Conservation (phyloP, 768 basidiomycete species). For the Rhodotorula diobovata region DNA sequence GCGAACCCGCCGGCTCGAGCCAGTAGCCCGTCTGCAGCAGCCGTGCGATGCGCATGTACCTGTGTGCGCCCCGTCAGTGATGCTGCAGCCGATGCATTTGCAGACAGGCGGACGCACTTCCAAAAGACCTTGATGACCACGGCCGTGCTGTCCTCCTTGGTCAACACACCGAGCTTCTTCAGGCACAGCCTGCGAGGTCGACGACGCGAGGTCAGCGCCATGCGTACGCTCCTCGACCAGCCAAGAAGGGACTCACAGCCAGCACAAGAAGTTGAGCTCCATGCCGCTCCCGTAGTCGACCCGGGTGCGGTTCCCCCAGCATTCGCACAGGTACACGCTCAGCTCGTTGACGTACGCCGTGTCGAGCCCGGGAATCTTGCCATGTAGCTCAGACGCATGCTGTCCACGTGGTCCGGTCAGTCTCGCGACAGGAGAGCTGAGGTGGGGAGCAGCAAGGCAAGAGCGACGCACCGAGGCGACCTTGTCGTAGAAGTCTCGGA, state of each 20-base stretch:
- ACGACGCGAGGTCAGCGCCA: background rate
- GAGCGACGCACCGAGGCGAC: constrained; percentile 57
- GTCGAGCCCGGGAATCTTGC: constrained; percentile 58
- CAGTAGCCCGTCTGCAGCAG: constrained; percentile 87
- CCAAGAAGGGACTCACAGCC: constrained; percentile 63
- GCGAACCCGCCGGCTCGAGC: constrained; percentile 95
- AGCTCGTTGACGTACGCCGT: constrained; percentile 63
- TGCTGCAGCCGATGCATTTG: too few species aligned
- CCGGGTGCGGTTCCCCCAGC: constrained; percentile 84
- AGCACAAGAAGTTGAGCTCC: constrained; percentile 96
- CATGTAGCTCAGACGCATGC: constrained; percentile 60
- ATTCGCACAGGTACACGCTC: constrained; percentile 71
- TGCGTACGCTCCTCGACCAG: too few species aligned
- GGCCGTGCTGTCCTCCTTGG: constrained; percentile 60
- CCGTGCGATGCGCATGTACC: constrained; percentile 54
- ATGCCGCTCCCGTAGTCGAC: constrained; percentile 99
- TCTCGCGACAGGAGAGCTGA: too few species aligned
- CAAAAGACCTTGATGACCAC: constrained; percentile 84
- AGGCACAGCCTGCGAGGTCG: constrained; percentile 66
- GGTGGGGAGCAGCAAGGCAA: background rate
- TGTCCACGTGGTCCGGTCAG: constrained; percentile 41
- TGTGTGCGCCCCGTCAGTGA: constrained; percentile 6
- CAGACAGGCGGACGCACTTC: constrained; percentile 65
- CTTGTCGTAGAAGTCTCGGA: constrained; percentile 82
- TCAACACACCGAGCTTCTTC: constrained; percentile 59